Conservation (phyloP, 2,329 filamentous ascomycete genomes). For the Cladosporium sp. region DNA sequence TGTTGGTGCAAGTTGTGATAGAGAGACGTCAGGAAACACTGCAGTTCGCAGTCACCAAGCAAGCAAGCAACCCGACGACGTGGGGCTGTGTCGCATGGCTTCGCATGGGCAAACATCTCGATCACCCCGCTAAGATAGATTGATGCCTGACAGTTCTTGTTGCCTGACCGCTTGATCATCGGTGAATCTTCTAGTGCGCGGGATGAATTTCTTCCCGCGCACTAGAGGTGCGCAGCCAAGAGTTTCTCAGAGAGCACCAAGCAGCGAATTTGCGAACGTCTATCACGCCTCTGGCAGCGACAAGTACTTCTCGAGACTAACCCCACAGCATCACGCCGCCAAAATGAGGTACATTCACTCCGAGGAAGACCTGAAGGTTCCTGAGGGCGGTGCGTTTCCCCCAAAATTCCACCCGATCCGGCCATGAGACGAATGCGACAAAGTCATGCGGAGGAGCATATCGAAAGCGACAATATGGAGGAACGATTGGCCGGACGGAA, state of each 20-base stretch:
- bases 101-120: not conserved
- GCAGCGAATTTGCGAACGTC: not conserved
- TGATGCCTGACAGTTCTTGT: not conserved
- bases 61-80: not conserved
- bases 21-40: not conserved
- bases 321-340: conserved; percentile 40
- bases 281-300: conserved; percentile 16
- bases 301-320: conserved; percentile 15
- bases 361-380: conserved; percentile 91
- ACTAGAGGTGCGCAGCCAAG: not conserved
- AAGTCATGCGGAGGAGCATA: not conserved
- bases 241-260: not conserved
- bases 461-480: not conserved
- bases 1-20: not conserved
- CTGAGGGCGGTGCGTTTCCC: conserved; percentile 83
- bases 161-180: not conserved
- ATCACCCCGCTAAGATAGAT: not conserved
- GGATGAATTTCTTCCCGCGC: not conserved
- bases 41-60: conserved; percentile 8
- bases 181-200: not conserved
- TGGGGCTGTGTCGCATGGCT: not conserved
- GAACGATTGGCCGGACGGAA: not conserved
- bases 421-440: conserved; percentile 12
- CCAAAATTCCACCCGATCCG: conserved; percentile 14
- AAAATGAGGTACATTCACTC: conserved; percentile 99